These are phyloP conservation scores for Metschnikowia cubensis DNA, from an alignment of 805 yeast species.

Conservation along the genomic window DNA sequence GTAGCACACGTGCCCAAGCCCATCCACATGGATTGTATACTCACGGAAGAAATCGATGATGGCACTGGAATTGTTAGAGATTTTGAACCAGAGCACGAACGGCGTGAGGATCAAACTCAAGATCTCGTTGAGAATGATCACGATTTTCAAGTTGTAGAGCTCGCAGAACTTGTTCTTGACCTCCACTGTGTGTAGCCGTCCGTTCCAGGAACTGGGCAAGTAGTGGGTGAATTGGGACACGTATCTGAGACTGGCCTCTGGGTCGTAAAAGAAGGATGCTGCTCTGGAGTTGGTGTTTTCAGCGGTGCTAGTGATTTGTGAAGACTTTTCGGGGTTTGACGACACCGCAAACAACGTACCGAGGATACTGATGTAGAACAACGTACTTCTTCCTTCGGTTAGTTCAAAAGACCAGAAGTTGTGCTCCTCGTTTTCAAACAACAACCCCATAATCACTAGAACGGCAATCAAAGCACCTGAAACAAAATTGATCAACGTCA, in stretches of 20 bases:
- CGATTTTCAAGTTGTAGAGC: slow-evolving; percentile 68
- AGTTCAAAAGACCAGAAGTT: slow-evolving; percentile 86
- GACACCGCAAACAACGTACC: slow-evolving; percentile 88
- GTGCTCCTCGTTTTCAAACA: slow-evolving; percentile 76
- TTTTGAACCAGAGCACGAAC: slow-evolving; percentile 78
- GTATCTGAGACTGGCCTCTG: slow-evolving; percentile 77
- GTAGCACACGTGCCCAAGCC: slow-evolving; percentile 89
- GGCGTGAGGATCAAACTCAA: slow-evolving; percentile 83
- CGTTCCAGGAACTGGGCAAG: slow-evolving; percentile 84
- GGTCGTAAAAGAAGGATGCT: slow-evolving; percentile 67
- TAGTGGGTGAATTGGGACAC: slow-evolving; percentile 89
- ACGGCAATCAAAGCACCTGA: slow-evolving; percentile 90
- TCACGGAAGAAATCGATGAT: slow-evolving; percentile 91
- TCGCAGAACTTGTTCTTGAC: slow-evolving; percentile 81
- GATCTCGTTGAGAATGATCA: slow-evolving; percentile 71
- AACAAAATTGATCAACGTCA: slow-evolving; percentile 50
- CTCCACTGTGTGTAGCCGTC: slow-evolving; percentile 73
- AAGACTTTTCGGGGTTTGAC: slow-evolving; percentile 50
- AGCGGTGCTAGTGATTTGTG: slow-evolving; percentile 17
- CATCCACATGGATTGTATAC: slow-evolving; percentile 85
- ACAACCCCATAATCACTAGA: slow-evolving; percentile 56
- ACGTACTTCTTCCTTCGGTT: slow-evolving; percentile 71
- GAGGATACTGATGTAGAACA: slow-evolving; percentile 82
- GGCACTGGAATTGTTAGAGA: slow-evolving; percentile 67
- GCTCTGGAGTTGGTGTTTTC: slow-evolving; percentile 25